A percentile compares a stretch with the other conserved stretches of the same genome.
Evolutionary conservation across 495 filamentous ascomycete genomes (phyloP).

Genomic region (Penicillium parvum): DNA sequence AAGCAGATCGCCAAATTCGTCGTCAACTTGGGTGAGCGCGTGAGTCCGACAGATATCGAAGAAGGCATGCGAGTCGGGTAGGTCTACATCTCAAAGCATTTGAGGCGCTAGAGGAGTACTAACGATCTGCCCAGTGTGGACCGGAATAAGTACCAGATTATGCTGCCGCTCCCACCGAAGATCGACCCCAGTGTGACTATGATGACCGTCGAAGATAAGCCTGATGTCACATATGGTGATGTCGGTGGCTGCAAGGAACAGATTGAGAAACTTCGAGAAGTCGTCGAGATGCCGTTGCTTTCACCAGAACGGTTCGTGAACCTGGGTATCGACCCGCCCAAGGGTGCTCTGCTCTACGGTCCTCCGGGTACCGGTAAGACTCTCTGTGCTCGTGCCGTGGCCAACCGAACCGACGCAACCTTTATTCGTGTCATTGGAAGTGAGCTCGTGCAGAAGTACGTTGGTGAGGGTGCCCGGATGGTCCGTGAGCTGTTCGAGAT

Average conservation of each 20-base stretch:
- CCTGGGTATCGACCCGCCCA: constrained; percentile 96
- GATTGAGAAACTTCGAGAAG: constrained; percentile 97
- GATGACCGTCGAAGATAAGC: constrained; percentile 99
- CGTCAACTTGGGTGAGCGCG: constrained; percentile 93
- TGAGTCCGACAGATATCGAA: constrained; percentile 97
- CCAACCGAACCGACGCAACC: constrained; percentile 95
- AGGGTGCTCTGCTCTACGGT: constrained; percentile 94
- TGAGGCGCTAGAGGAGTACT: background rate
- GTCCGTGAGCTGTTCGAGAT: constrained; percentile 98
- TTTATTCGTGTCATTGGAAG: constrained; percentile 98
- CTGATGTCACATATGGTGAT: constrained; percentile 97
- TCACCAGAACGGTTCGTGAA: constrained; percentile 96
- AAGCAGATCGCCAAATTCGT: constrained; percentile 99
- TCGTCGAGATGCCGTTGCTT: constrained; percentile 95
- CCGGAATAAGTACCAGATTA: constrained; percentile 97
- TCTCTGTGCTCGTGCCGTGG: constrained; percentile 92
- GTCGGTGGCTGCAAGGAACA: constrained; percentile 99
- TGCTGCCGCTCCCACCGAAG: constrained; percentile 94
- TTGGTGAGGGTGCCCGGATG: constrained; percentile 96
- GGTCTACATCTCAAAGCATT: constrained; percentile 11
- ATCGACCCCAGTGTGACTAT: constrained; percentile 99
- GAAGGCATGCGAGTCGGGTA: constrained; percentile 97
- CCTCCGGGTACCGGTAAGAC: constrained; percentile 98
- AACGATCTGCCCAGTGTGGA: no score
- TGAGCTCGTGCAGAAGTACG: constrained; percentile 97